Conservation (phyloP, 2,329 filamentous ascomycete species). For the Fusarium stilboides region DNA sequence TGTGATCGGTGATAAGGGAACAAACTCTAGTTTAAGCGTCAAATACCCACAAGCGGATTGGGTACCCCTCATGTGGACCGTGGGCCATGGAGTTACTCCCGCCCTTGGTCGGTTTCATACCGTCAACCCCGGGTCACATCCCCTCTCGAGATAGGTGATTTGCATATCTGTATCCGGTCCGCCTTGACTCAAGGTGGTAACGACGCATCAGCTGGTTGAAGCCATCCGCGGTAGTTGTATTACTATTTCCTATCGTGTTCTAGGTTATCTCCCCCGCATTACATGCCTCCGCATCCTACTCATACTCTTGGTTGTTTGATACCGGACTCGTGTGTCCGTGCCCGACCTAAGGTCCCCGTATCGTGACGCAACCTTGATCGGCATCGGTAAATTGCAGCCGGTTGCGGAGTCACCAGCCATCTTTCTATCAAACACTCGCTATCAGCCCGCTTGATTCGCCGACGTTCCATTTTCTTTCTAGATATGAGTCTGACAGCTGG, state of each 20-base stretch:
- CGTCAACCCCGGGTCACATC: slow-evolving; percentile 31
- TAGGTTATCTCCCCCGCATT: slow-evolving; percentile 37
- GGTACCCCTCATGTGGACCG: slow-evolving; percentile 21
- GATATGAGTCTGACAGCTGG: slow-evolving; percentile 1
- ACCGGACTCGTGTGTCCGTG: slow-evolving; percentile 37
- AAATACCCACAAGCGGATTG: slow-evolving; percentile 28
- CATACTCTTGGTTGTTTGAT: slow-evolving; percentile 3
- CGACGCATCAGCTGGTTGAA: slow-evolving; percentile 38
- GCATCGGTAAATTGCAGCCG: slow-evolving; percentile 31
- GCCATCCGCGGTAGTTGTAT: slow-evolving; percentile 31
- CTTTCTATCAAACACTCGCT: not conserved
- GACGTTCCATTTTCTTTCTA: slow-evolving; percentile 4
- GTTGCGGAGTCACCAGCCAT: slow-evolving; percentile 14
- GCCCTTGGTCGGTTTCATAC: slow-evolving; percentile 30
- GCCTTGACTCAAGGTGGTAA: not conserved
- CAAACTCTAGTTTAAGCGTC: not conserved
- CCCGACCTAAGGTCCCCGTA: slow-evolving; percentile 21
- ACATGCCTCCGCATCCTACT: slow-evolving; percentile 30
- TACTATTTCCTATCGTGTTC: slow-evolving; percentile 39
- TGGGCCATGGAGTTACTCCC: slow-evolving; percentile 23
- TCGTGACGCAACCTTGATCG: slow-evolving; percentile 38
- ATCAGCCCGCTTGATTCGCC: not conserved
- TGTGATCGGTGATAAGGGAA: slow-evolving; percentile 40
- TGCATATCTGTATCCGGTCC: slow-evolving; percentile 6
- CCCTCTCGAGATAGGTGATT: slow-evolving; percentile 21